phyloP scores from a whole-genome alignment of 768 basidiomycete species.

The Psilocybe sp. region DNA sequence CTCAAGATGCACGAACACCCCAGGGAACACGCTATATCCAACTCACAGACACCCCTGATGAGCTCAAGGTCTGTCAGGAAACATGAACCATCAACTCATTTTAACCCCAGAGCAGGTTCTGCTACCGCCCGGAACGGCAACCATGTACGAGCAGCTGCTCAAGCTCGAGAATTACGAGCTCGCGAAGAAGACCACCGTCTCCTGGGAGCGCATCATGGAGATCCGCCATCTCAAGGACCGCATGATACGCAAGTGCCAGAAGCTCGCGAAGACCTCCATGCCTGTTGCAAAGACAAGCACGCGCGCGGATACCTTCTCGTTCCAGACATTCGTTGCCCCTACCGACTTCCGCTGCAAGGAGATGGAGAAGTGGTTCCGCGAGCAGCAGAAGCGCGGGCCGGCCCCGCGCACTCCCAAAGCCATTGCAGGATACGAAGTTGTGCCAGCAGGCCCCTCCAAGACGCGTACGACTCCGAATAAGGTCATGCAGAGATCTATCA shows the following conservation, averaged over 20 bases:
- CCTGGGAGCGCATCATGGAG: constrained; percentile 69
- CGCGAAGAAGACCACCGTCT: constrained; percentile 48
- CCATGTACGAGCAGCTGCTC: constrained; percentile 64
- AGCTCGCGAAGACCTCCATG: constrained; percentile 43
- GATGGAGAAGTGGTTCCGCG: constrained; percentile 75
- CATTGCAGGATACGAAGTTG: constrained; percentile 12
- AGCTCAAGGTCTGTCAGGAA: constrained; percentile 53
- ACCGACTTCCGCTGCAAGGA: constrained; percentile 73
- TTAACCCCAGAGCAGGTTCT: constrained; percentile 45
- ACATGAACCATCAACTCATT: background rate
- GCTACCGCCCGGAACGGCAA: constrained; percentile 63
- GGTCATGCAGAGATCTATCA: constrained; percentile 22
- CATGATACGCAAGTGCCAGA: constrained; percentile 78
- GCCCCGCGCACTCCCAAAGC: constrained; percentile 10
- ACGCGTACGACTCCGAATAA: constrained; percentile 14
- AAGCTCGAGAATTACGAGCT: constrained; percentile 62
- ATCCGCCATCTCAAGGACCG: constrained; percentile 79
- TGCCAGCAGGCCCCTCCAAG: constrained; percentile 12
- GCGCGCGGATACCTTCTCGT: constrained; percentile 40
- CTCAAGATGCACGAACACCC: constrained; percentile 53
- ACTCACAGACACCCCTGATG: constrained; percentile 73
- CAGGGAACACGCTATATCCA: constrained; percentile 70
- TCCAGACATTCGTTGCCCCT: constrained; percentile 68
- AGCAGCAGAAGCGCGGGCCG: constrained; percentile 44
- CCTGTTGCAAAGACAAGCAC: constrained; percentile 36